Percentiles rank a stretch among this genome's conserved stretches.
phyloP scores from a whole-genome alignment of 2,329 filamentous ascomycete species.

The Polytolypa hystricis region DNA sequence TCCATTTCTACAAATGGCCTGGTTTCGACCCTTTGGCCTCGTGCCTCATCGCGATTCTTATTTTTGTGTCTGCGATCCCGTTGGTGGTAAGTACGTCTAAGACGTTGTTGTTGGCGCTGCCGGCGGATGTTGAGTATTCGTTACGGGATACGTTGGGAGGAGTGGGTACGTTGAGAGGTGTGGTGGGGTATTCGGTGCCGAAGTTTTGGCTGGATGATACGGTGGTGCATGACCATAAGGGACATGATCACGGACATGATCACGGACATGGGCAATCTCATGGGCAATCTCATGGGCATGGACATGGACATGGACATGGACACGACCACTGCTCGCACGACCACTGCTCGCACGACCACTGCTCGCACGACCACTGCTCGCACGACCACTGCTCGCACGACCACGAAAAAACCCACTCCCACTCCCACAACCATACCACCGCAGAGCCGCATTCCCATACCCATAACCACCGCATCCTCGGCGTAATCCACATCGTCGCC shows the following conservation, averaged over 20 bases:
- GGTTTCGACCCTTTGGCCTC: conserved; percentile 93
- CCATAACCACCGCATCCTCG: conserved; percentile 51
- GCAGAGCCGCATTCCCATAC: conserved; percentile 10
- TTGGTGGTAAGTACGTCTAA: conserved; percentile 76
- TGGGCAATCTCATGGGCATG: conserved; percentile 16
- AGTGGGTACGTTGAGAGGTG: conserved; percentile 69
- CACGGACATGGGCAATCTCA: conserved; percentile 20
- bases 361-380: conserved; percentile 11
- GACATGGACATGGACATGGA: conserved; percentile 16
- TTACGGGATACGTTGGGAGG: conserved; percentile 78
- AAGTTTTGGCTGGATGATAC: conserved; percentile 86
- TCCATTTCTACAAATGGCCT: conserved; percentile 78
- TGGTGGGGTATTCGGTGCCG: conserved; percentile 73
- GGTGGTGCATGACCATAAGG: conserved; percentile 20
- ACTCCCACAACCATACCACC: conserved; percentile 13
- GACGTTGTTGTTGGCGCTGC: conserved; percentile 71
- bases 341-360: conserved; percentile 20
- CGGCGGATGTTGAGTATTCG: conserved; percentile 75
- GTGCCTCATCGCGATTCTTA: conserved; percentile 83
- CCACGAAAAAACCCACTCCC: conserved; percentile 19
- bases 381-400: conserved; percentile 15
- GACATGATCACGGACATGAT: conserved; percentile 19
- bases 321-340: conserved; percentile 19
- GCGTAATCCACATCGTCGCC: conserved; percentile 78
- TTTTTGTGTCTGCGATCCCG: conserved; percentile 83